phyloP scores from a whole-genome alignment of 2,329 filamentous ascomycete genomes.

The Coniosporium tulheliwenetii region DNA sequence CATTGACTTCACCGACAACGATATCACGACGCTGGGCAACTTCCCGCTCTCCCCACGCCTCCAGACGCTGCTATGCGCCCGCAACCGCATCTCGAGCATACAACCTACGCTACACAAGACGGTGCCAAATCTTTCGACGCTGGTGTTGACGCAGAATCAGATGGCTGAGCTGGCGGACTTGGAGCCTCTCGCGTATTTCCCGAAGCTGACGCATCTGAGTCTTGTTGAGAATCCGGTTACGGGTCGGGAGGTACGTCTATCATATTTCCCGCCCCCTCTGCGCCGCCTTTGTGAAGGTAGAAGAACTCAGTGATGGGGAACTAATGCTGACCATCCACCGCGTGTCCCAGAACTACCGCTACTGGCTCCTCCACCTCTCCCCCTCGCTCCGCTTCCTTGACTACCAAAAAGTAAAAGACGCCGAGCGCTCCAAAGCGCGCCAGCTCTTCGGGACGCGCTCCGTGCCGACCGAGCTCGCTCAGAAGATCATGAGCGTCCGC shows the following conservation, averaged over 20 bases:
- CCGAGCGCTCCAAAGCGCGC: constrained; percentile 58
- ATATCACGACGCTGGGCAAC: constrained; percentile 77
- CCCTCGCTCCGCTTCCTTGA: constrained; percentile 81
- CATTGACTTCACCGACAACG: constrained; percentile 97
- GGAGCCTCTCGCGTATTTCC: constrained; percentile 58
- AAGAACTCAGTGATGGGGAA: constrained; percentile 1
- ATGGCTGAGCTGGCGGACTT: constrained; percentile 74
- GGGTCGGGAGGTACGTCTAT: constrained; percentile 64
- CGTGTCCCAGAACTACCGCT: constrained; percentile 73
- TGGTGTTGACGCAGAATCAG: constrained; percentile 74
- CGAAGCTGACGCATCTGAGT: constrained; percentile 61
- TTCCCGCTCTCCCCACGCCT: constrained; percentile 85
- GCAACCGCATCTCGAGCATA: constrained; percentile 75
- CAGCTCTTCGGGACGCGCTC: constrained; percentile 72
- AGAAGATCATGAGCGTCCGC: constrained; percentile 73
- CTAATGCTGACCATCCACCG: too few relatives aligned
- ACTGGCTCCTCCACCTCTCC: constrained; percentile 79
- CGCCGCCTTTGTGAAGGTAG: neutral
- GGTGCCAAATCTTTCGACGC: constrained; percentile 65
- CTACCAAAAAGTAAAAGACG: constrained; percentile 79
- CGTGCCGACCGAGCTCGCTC: constrained; percentile 66
- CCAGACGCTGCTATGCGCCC: constrained; percentile 72
- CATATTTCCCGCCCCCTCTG: too few relatives aligned
- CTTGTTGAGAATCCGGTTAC: constrained; percentile 79
- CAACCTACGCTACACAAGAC: constrained; percentile 59